phyloP scores from a whole-genome alignment of 164 flowering plant species.

The Piper betle region DNA sequence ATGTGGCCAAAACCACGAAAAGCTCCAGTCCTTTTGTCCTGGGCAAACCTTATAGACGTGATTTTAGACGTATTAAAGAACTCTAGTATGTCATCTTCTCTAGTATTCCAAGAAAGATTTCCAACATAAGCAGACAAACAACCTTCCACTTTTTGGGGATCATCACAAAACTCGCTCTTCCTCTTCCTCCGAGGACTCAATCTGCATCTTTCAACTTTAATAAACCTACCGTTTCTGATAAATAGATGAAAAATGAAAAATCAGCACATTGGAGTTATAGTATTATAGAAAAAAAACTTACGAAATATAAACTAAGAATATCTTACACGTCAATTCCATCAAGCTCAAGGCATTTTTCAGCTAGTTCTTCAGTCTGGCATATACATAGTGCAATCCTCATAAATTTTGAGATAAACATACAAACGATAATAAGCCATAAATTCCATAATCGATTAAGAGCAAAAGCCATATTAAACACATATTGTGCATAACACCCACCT shows the following conservation, averaged over 20 bases:
- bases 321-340: conserved; percentile 10
- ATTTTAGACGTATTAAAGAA: conserved; percentile 1
- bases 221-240: conserved; percentile 5
- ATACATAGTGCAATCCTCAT: background rate
- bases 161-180: conserved; percentile 6
- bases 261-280: background rate
- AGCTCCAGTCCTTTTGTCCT: conserved; percentile 5
- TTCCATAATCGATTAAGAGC: too few species aligned
- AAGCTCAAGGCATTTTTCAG: conserved; percentile 2
- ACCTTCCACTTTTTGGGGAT: conserved; percentile 8
- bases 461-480: too few species aligned
- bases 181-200: conserved; percentile 8
- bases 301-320: background rate
- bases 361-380: conserved; percentile 7
- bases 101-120: conserved; percentile 10
- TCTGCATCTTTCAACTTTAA: conserved; percentile 6
- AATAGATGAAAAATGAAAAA: background rate
- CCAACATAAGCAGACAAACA: conserved; percentile 10
- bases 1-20: conserved; percentile 10
- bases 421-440: too few species aligned
- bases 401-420: too few species aligned
- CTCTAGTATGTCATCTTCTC: conserved; percentile 7
- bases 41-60: conserved; percentile 9
- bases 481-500: too few species aligned
- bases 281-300: background rate